phyloP scores from a whole-genome alignment of 139 green algal genomes.

The Eudorina sp. region DNA sequence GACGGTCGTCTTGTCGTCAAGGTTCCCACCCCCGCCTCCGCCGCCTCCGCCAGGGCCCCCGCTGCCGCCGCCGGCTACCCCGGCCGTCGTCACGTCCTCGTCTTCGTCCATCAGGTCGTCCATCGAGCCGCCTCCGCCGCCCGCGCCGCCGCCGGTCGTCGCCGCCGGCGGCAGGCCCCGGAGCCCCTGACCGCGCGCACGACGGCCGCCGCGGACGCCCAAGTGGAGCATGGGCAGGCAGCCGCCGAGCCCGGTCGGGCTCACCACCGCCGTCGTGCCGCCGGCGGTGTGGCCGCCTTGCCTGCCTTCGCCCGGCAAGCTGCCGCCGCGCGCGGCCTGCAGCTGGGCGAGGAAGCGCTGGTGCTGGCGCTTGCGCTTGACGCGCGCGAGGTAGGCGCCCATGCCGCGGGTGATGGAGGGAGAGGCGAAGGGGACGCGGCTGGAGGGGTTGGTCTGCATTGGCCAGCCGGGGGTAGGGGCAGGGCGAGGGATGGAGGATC shows the following conservation, averaged over 20 bases:
- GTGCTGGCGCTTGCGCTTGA: not conserved
- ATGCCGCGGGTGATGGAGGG: not conserved
- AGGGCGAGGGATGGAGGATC: too few species aligned
- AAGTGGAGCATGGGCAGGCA: not conserved
- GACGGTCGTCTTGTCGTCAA: not conserved
- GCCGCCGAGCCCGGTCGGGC: not conserved
- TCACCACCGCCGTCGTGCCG: not conserved
- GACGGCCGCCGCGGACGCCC: not conserved
- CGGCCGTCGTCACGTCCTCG: not conserved
- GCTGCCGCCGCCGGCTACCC: not conserved
- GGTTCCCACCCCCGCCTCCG: not conserved
- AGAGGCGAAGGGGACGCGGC: not conserved
- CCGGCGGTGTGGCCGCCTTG: too few species aligned
- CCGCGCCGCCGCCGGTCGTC: not conserved
- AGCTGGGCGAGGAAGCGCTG: not conserved
- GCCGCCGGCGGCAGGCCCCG: not conserved
- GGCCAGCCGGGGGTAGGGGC: too few species aligned
- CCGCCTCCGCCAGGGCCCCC: not conserved
- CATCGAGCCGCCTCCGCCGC: not conserved
- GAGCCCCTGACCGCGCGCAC: not conserved
- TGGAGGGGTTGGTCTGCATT: too few species aligned
- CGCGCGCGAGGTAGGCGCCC: not conserved
- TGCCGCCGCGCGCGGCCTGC: not conserved
- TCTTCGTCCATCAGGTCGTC: conserved; percentile 36
- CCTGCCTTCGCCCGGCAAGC: too few species aligned